Evolutionary conservation across 2,329 filamentous ascomycete species (phyloP).

Genomic region (Coleophoma eucalyptorum): DNA sequence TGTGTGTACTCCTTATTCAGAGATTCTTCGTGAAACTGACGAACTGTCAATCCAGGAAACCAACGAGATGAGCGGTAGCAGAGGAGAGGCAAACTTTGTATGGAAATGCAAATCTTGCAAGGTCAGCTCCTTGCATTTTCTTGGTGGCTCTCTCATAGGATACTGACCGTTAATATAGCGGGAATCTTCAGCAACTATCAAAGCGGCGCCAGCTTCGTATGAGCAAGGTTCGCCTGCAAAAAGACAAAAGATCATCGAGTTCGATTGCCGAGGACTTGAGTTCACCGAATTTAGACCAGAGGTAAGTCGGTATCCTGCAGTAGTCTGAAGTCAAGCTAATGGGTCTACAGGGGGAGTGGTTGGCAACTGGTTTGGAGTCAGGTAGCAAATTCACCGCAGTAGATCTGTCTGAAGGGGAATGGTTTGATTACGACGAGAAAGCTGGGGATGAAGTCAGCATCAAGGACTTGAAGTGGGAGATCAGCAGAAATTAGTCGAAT

Average conservation of each 20-base stretch:
- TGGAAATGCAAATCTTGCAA: constrained; percentile 99
- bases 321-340: constrained; percentile 2
- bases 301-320: constrained; percentile 43
- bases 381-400: constrained; percentile 77
- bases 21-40: background rate
- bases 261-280: constrained; percentile 92
- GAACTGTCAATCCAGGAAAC: constrained; percentile 57
- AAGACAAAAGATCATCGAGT: constrained; percentile 75
- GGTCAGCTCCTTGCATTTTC: constrained; percentile 42
- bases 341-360: constrained; percentile 72
- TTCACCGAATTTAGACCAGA: constrained; percentile 90
- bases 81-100: constrained; percentile 98
- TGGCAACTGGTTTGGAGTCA: constrained; percentile 77
- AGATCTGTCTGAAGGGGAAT: constrained; percentile 85
- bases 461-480: constrained; percentile 83
- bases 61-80: constrained; percentile 87
- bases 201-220: constrained; percentile 68
- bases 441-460: constrained; percentile 87
- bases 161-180: constrained; percentile 50
- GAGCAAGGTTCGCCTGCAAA: constrained; percentile 68
- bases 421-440: constrained; percentile 98
- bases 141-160: background rate
- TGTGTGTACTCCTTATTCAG: constrained; percentile 40
- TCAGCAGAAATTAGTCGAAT: constrained; percentile 35
- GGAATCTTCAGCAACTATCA: constrained; percentile 83